Evolutionary conservation across 805 yeast species (phyloP).

Genomic region (Saccharomycodes ludwigii): DNA sequence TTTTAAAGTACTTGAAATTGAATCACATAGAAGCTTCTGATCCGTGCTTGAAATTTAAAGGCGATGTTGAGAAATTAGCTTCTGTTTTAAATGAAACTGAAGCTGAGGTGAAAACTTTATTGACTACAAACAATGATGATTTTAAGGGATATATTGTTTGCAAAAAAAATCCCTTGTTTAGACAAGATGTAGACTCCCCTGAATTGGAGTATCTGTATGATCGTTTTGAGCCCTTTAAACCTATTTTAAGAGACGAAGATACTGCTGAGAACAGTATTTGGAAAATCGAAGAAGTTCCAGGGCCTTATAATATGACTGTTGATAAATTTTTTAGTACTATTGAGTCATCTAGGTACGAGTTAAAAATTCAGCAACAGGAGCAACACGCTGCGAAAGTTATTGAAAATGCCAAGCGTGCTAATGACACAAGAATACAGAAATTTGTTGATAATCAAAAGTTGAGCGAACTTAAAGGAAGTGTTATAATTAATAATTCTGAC

Average conservation of each 20-base stretch:
- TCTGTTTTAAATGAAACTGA: slow-evolving; percentile 37
- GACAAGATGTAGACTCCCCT: slow-evolving; percentile 27
- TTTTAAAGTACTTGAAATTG: slow-evolving; percentile 42
- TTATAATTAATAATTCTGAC: slow-evolving; percentile 57
- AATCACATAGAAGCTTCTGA: slow-evolving; percentile 37
- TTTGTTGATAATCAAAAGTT: slow-evolving; percentile 48
- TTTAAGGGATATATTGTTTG: slow-evolving; percentile 52
- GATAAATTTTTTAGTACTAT: slow-evolving; percentile 78
- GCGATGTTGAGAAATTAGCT: slow-evolving; percentile 22
- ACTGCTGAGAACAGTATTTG: slow-evolving; percentile 14
- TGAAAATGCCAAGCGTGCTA: slow-evolving; percentile 63
- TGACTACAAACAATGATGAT: slow-evolving; percentile 19
- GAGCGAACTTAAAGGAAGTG: slow-evolving; percentile 58
- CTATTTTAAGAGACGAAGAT: slow-evolving; percentile 29
- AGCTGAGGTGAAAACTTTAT: slow-evolving; percentile 26
- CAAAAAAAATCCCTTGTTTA: slow-evolving; percentile 41
- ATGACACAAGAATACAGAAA: slow-evolving; percentile 54
- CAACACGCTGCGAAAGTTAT: slow-evolving; percentile 63
- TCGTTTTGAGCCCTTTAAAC: slow-evolving; percentile 59
- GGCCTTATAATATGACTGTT: slow-evolving; percentile 63
- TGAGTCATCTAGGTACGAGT: slow-evolving; percentile 67
- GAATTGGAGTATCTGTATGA: slow-evolving; percentile 42
- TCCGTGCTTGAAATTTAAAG: slow-evolving; percentile 19
- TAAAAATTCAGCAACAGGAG: slow-evolving; percentile 66
- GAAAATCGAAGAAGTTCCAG: slow-evolving; percentile 35